Percentiles rank a stretch among this genome's conserved stretches.
These are phyloP conservation scores for Spongospora subterranea DNA, from an alignment of 208 protist genomes.

Conservation along the genomic window DNA sequence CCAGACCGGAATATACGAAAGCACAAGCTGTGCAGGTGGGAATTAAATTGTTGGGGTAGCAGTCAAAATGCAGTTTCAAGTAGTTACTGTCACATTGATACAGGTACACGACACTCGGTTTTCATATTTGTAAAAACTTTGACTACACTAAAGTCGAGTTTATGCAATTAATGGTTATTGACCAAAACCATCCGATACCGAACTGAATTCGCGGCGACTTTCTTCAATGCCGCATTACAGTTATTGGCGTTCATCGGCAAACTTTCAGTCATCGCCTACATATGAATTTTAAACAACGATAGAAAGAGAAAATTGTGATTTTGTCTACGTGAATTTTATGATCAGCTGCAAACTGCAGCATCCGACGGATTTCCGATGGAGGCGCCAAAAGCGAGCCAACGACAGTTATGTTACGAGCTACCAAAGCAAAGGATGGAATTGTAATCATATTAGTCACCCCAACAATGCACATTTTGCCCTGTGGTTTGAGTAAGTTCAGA, in stretches of 20 bases:
- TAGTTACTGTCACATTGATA: no score
- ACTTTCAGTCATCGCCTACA: conserved; percentile 6
- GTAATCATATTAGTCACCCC: neutral
- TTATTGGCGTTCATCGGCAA: conserved; percentile 12
- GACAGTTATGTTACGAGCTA: neutral
- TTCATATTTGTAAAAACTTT: no score
- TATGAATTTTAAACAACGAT: no score
- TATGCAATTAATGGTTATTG: no score
- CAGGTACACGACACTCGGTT: no score
- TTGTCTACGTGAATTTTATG: neutral
- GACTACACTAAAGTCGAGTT: no score
- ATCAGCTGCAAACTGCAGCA: conserved; percentile 46
- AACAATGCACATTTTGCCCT: neutral
- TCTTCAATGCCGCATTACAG: conserved; percentile 5
- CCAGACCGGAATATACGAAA: no score
- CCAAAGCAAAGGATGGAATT: neutral
- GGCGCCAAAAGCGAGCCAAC: conserved; percentile 18
- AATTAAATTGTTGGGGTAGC: no score
- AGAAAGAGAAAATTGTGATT: neutral
- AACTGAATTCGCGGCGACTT: neutral
- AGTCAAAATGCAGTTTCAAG: no score
- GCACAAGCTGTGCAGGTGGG: no score
- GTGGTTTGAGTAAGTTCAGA: neutral
- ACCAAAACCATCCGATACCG: conserved; percentile 48
- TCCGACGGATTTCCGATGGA: neutral